Conservation (phyloP, 2,329 filamentous ascomycete species). For the Diaporthe citriasiana region DNA sequence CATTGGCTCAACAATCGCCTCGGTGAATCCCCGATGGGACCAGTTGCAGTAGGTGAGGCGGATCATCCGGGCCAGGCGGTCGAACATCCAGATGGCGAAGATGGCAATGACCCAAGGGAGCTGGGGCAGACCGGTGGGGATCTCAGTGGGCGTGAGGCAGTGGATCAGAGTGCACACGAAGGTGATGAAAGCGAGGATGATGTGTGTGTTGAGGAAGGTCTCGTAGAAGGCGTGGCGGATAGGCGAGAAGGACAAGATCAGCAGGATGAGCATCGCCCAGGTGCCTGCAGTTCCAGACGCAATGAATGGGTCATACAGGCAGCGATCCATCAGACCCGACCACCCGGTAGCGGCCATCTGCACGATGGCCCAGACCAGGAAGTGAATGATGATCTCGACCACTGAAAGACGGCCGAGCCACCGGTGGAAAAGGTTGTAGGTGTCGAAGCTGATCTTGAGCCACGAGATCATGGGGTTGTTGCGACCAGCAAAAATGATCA, state of each 20-base stretch:
- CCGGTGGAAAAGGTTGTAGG: constrained; percentile 90
- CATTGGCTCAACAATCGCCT: constrained; percentile 76
- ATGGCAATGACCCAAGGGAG: constrained; percentile 81
- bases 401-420: constrained; percentile 85
- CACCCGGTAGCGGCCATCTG: constrained; percentile 76
- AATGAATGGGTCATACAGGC: constrained; percentile 74
- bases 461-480: constrained; percentile 92
- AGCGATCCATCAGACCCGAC: constrained; percentile 66
- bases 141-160: constrained; percentile 71
- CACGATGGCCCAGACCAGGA: constrained; percentile 80
- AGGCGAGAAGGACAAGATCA: constrained; percentile 81
- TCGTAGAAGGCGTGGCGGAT: constrained; percentile 97
- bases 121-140: constrained; percentile 78
- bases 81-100: constrained; percentile 81
- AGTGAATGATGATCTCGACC: constrained; percentile 78
- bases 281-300: constrained; percentile 73
- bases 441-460: constrained; percentile 92
- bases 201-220: constrained; percentile 91
- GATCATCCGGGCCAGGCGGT: constrained; percentile 75
- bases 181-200: constrained; percentile 77
- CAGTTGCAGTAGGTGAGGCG: constrained; percentile 78
- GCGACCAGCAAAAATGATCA: constrained; percentile 88
- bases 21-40: constrained; percentile 70
- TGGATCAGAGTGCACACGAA: constrained; percentile 85
- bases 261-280: constrained; percentile 73